Conservation (phyloP, 2,329 filamentous ascomycete genomes). For the Fusarium decemcellulare region DNA sequence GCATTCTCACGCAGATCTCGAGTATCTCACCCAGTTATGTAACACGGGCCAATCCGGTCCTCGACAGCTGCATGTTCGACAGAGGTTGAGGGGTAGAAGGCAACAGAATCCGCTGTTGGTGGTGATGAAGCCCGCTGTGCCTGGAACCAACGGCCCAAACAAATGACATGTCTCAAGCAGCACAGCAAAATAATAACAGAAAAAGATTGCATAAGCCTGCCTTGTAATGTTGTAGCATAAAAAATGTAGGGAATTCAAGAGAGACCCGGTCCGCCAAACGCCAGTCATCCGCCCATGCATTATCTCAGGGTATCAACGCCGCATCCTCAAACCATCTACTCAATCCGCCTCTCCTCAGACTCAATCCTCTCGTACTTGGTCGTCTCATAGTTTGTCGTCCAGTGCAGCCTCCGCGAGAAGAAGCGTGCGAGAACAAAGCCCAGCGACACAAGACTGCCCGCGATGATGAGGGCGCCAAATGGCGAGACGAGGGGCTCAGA, state of each 20-base stretch:
- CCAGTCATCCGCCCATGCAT: slow-evolving; percentile 1
- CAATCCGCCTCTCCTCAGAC: slow-evolving; percentile 34
- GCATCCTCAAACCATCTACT: slow-evolving; percentile 11
- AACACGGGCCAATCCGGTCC: too few relatives aligned
- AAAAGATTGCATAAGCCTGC: not conserved
- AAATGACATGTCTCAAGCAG: not conserved
- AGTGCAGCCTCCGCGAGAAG: slow-evolving; percentile 22
- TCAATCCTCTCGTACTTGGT: slow-evolving; percentile 30
- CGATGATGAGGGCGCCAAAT: slow-evolving; percentile 17
- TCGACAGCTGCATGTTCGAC: too few relatives aligned
- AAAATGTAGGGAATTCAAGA: not conserved
- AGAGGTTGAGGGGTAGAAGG: too few relatives aligned
- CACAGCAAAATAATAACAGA: not conserved
- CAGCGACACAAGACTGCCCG: not conserved
- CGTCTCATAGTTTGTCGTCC: slow-evolving; percentile 14
- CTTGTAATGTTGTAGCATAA: not conserved
- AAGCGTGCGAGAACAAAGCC: slow-evolving; percentile 19
- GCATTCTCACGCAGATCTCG: too few relatives aligned
- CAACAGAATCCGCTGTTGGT: too few relatives aligned
- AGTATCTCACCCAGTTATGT: too few relatives aligned
- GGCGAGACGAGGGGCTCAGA: slow-evolving; percentile 7
- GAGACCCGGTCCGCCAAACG: not conserved
- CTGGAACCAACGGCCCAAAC: not conserved
- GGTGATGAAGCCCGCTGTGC: too few relatives aligned
- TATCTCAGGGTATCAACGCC: slow-evolving; percentile 27